phyloP scores from a whole-genome alignment of 2,329 filamentous ascomycete species.

The Arthrocladium fulminans region DNA sequence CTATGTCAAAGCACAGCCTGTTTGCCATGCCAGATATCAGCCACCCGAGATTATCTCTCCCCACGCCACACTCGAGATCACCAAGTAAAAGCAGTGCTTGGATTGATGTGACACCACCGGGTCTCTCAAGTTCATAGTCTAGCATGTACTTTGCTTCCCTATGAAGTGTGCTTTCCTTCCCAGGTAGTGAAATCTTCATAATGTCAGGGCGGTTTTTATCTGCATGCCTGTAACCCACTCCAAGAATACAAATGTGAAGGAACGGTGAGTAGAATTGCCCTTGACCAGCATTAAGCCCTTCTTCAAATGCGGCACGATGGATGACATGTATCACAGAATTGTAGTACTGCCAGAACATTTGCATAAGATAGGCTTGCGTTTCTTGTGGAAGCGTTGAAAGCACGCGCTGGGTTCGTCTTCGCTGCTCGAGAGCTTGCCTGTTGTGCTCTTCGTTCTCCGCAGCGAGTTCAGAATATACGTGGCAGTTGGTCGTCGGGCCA shows the following conservation, averaged over 20 bases:
- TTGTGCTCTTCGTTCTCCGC: conserved; percentile 3
- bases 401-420: conserved; percentile 6
- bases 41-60: conserved; percentile 27
- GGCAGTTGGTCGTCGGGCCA: conserved; percentile 7
- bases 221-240: conserved; percentile 10
- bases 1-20: conserved; percentile 36
- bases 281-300: conserved; percentile 5
- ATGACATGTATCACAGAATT: conserved; percentile 10
- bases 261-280: conserved; percentile 12
- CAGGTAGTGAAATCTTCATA: conserved; percentile 8
- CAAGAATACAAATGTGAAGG: conserved; percentile 14
- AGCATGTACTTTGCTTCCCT: conserved; percentile 11
- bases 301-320: conserved; percentile 13
- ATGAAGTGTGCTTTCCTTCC: conserved; percentile 12
- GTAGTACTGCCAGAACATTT: conserved; percentile 9
- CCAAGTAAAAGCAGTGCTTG: conserved; percentile 12
- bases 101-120: conserved; percentile 9
- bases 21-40: conserved; percentile 34
- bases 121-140: conserved; percentile 12
- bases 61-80: conserved; percentile 11
- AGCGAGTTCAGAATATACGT: conserved; percentile 4
- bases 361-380: conserved; percentile 10
- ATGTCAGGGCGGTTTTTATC: conserved; percentile 12
- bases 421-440: conserved; percentile 8
- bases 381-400: conserved; percentile 4